These are phyloP conservation scores for Cymbomonas tetramitiformis DNA, from an alignment of 139 green algal species.

Conservation along the genomic window DNA sequence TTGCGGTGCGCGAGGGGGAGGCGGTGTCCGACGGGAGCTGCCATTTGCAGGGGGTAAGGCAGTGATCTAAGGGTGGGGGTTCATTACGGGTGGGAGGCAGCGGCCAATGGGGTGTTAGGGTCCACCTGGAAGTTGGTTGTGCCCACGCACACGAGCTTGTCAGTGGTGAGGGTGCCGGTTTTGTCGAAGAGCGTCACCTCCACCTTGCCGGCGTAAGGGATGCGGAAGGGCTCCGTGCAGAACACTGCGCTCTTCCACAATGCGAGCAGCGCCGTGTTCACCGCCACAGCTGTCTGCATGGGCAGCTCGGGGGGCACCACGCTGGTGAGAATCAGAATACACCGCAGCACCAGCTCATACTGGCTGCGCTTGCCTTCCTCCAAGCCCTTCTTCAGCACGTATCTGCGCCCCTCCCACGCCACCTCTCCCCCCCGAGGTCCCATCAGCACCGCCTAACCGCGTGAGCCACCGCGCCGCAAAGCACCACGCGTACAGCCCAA, in stretches of 20 bases:
- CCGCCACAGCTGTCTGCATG: slow-evolving; percentile 26
- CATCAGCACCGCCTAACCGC: too few species aligned
- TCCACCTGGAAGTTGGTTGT: too few species aligned
- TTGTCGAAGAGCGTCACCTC: slow-evolving; percentile 27
- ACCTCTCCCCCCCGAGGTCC: too few species aligned
- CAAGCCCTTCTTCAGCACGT: slow-evolving; percentile 18
- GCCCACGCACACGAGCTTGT: slow-evolving; percentile 20
- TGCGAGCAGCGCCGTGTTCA: slow-evolving; percentile 22
- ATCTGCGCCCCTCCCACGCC: too few species aligned
- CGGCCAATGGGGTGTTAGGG: too few species aligned
- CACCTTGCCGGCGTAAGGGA: slow-evolving; percentile 20
- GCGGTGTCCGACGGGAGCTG: too few species aligned
- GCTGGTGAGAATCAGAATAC: slow-evolving; percentile 23
- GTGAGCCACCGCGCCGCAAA: too few species aligned
- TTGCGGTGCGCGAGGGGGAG: too few species aligned
- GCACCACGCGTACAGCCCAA: too few species aligned
- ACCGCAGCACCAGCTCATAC: slow-evolving; percentile 26
- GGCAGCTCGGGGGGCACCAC: slow-evolving; percentile 27
- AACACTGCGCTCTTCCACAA: slow-evolving; percentile 7
- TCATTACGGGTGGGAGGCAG: too few species aligned
- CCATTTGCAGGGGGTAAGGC: too few species aligned
- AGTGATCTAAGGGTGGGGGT: too few species aligned
- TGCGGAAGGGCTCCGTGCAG: slow-evolving; percentile 27
- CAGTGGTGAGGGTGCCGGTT: slow-evolving; percentile 26
- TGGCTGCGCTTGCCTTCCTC: slow-evolving; percentile 19